These are phyloP conservation scores for Fonsecaea nubica DNA, from an alignment of 2,329 filamentous ascomycete species.

Conservation along the genomic window DNA sequence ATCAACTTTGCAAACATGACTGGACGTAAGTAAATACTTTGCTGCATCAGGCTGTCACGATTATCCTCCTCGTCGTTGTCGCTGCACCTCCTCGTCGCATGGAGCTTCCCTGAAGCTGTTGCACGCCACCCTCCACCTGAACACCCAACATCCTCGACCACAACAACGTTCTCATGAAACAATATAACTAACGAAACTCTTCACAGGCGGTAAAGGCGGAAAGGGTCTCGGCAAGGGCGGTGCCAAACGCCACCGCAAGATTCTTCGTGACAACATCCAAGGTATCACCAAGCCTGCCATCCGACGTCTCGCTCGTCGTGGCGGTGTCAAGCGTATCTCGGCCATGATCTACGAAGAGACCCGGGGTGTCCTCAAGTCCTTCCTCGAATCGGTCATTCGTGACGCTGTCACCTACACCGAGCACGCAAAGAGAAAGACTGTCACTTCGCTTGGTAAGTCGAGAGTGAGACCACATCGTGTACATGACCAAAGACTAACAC, in stretches of 20 bases:
- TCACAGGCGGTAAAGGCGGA: constrained; percentile 78
- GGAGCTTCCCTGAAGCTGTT: constrained; percentile 11
- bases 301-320: constrained; percentile 97
- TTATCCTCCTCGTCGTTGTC: constrained; percentile 18
- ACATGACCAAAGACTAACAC: constrained; percentile 13
- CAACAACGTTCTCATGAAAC: constrained; percentile 11
- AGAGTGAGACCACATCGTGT: not conserved
- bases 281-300: constrained; percentile 99
- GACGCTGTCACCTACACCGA: constrained; percentile 82
- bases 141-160: not conserved
- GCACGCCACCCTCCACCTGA: constrained; percentile 50
- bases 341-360: constrained; percentile 88
- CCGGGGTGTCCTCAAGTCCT: constrained; percentile 79
- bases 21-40: constrained; percentile 60
- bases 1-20: constrained; percentile 58
- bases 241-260: constrained; percentile 98
- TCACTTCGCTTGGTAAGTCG: constrained; percentile 63
- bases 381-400: constrained; percentile 81
- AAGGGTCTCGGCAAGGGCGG: constrained; percentile 98
- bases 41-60: constrained; percentile 13
- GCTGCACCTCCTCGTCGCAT: constrained; percentile 25
- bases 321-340: constrained; percentile 99
- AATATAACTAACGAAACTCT: constrained; percentile 25
- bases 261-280: constrained; percentile 99
- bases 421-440: constrained; percentile 82